phyloP scores from a whole-genome alignment of 1,284 basidiomycete genomes.

The Taiwanofungus camphoratus region DNA sequence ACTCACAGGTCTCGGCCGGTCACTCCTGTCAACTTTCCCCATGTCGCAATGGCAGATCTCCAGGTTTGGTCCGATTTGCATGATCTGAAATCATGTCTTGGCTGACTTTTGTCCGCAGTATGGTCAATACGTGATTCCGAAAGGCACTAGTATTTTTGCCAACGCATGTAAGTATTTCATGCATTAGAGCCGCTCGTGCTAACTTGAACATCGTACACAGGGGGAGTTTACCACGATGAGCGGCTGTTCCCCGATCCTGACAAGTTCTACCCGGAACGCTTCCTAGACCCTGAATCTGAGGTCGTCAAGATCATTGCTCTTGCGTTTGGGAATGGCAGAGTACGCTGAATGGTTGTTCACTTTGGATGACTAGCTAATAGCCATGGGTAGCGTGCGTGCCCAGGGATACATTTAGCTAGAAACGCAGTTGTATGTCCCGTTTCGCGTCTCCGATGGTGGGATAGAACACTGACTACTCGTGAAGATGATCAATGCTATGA shows the following conservation, averaged over 20 bases:
- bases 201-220: not conserved
- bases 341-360: not conserved
- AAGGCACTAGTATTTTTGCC: not conserved
- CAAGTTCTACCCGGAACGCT: slow-evolving; percentile 34
- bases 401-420: not conserved
- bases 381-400: not conserved
- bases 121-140: not conserved
- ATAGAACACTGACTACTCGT: not conserved
- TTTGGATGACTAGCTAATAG: not conserved
- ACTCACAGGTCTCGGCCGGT: not conserved
- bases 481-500: not conserved
- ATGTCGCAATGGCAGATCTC: not conserved
- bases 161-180: not conserved
- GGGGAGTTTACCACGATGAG: slow-evolving; percentile 23
- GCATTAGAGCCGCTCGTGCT: not conserved
- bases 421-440: not conserved
- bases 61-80: not conserved
- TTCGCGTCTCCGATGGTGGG: no score
- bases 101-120: not conserved
- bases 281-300: slow-evolving; percentile 3
- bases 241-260: slow-evolving; percentile 31
- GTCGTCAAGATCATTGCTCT: not conserved
- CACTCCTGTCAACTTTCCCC: not conserved
- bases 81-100: not conserved
- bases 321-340: not conserved